Conservation (phyloP, 139 green algal species). For the Ettlia oleoabundans region DNA sequence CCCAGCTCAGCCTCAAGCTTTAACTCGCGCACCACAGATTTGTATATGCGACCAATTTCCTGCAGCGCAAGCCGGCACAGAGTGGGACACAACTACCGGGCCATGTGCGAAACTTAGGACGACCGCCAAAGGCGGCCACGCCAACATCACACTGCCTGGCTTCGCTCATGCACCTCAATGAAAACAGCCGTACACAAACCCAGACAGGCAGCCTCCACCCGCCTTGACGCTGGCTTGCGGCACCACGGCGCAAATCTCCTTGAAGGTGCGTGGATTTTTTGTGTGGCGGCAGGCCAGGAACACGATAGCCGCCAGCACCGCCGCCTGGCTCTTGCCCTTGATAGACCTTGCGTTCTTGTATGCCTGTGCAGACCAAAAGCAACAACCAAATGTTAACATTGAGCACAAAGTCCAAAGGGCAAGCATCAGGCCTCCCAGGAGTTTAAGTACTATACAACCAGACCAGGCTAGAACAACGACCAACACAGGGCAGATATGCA, state of each 20-base stretch:
- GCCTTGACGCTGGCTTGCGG: constrained; percentile 68
- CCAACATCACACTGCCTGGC: neutral
- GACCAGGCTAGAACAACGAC: too few relatives aligned
- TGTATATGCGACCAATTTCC: constrained; percentile 71
- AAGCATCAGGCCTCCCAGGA: too few relatives aligned
- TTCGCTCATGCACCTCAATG: too few relatives aligned
- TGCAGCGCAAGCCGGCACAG: neutral
- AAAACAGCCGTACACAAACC: too few relatives aligned
- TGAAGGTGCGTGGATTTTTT: constrained; percentile 84
- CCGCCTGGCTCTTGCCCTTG: constrained; percentile 59
- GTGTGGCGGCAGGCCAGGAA: constrained; percentile 86
- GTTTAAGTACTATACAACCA: too few relatives aligned
- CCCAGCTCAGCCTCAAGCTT: constrained; percentile 50
- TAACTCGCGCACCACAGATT: constrained; percentile 65
- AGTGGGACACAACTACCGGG: constrained; percentile 1
- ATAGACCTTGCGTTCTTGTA: constrained; percentile 64
- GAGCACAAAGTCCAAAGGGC: too few relatives aligned
- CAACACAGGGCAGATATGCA: too few relatives aligned
- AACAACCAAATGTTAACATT: too few relatives aligned
- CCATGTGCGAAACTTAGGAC: neutral
- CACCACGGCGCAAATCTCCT: constrained; percentile 80
- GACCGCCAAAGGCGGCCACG: neutral
- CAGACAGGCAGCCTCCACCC: too few relatives aligned
- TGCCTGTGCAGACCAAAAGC: too few relatives aligned
- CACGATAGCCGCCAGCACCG: constrained; percentile 85